Conservation (phyloP, 2,329 filamentous ascomycete genomes). For the Boeremia exigua region DNA sequence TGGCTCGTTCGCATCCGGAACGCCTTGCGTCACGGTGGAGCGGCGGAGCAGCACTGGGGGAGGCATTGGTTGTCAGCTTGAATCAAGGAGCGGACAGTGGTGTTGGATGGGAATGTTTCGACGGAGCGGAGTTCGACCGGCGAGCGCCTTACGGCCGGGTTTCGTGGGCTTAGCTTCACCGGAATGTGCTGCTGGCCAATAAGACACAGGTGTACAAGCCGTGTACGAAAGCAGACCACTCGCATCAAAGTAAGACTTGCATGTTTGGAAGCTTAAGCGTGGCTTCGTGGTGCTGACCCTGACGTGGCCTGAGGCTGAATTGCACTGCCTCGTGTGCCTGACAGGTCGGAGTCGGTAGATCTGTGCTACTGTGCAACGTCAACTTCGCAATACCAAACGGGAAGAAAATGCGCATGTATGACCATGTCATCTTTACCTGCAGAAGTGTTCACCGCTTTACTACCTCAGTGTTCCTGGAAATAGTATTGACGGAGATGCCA, state of each 20-base stretch:
- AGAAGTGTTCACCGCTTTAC: not conserved
- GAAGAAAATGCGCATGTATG: not conserved
- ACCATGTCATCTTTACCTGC: too few relatives aligned
- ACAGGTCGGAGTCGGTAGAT: constrained; percentile 3
- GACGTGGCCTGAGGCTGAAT: constrained; percentile 18
- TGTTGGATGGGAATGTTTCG: not conserved
- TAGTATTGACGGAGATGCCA: not conserved
- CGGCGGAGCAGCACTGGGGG: constrained; percentile 14
- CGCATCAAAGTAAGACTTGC: not conserved
- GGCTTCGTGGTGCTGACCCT: constrained; percentile 9
- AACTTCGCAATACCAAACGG: not conserved
- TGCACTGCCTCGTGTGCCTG: constrained; percentile 15
- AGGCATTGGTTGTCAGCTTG: constrained; percentile 2
- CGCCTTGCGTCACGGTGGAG: constrained; percentile 12
- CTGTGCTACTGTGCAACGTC: not conserved
- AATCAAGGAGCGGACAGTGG: not conserved
- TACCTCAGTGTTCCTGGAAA: too few relatives aligned
- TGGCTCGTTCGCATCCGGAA: constrained; percentile 7
- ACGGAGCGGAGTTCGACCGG: constrained; percentile 3
- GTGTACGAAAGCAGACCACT: not conserved
- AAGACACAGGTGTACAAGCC: not conserved
- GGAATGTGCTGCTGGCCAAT: constrained; percentile 2
- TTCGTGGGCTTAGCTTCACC: constrained; percentile 11
- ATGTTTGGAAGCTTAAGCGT: not conserved
- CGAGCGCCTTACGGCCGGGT: not conserved